phyloP scores from a whole-genome alignment of 2,329 filamentous ascomycete genomes.

The Xylariaceae sp. region DNA sequence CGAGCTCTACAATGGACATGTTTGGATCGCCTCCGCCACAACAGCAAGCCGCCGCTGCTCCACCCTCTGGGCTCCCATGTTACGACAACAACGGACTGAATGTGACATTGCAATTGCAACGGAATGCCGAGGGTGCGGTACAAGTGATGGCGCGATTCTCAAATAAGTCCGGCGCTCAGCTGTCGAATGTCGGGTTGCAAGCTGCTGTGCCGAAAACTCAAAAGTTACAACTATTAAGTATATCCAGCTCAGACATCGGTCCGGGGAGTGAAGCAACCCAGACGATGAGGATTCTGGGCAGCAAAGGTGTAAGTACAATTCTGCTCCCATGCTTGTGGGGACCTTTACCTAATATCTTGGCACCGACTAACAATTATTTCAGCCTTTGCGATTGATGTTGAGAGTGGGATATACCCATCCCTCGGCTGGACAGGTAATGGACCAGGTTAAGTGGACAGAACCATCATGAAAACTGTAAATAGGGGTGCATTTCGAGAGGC shows the following conservation, averaged over 20 bases:
- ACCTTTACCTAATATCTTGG: not conserved
- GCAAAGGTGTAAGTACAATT: slow-evolving; percentile 76
- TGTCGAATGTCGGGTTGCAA: slow-evolving; percentile 79
- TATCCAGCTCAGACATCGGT: slow-evolving; percentile 73
- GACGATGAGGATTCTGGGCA: slow-evolving; percentile 79
- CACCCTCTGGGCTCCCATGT: slow-evolving; percentile 59
- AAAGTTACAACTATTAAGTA: slow-evolving; percentile 85
- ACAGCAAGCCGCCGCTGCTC: slow-evolving; percentile 38
- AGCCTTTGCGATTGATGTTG: slow-evolving; percentile 82
- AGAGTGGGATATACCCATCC: slow-evolving; percentile 77
- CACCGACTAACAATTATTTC: slow-evolving; percentile 1
- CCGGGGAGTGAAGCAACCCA: slow-evolving; percentile 82
- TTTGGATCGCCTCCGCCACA: slow-evolving; percentile 51
- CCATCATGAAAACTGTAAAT: slow-evolving; percentile 40
- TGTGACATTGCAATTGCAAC: slow-evolving; percentile 78
- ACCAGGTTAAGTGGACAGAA: slow-evolving; percentile 97
- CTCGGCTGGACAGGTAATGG: slow-evolving; percentile 66
- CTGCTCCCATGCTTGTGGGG: not conserved
- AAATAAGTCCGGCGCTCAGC: slow-evolving; percentile 62
- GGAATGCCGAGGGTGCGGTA: slow-evolving; percentile 72
- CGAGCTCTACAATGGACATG: slow-evolving; percentile 45
- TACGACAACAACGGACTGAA: slow-evolving; percentile 84
- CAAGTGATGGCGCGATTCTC: slow-evolving; percentile 82
- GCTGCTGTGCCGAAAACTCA: slow-evolving; percentile 96
- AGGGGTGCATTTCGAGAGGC: not conserved